Evolutionary conservation across 192 early-diverging fungal genomes (phyloP).

Genomic region (Backusella morwellensis): DNA sequence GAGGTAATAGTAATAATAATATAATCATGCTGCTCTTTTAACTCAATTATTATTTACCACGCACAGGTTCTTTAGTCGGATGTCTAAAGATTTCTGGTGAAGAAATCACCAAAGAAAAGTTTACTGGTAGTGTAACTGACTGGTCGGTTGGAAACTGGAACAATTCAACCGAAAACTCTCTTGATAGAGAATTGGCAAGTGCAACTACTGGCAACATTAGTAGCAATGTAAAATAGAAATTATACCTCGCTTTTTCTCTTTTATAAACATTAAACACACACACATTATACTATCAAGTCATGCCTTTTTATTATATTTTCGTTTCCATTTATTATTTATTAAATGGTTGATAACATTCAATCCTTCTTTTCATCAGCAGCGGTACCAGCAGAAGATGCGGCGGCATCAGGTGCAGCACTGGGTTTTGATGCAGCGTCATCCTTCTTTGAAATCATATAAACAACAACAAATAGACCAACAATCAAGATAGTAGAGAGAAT

Average conservation of each 20-base stretch:
- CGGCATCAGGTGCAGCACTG: neutral
- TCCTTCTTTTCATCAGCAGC: neutral
- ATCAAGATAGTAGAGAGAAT: neutral
- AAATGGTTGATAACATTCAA: neutral
- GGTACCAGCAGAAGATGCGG: neutral
- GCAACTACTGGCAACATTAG: neutral
- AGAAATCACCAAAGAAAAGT: constrained; percentile 67
- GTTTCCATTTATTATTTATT: too few relatives aligned
- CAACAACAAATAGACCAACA: neutral
- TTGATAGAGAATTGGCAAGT: constrained; percentile 5
- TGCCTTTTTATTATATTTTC: too few relatives aligned
- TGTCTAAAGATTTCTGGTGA: constrained; percentile 69
- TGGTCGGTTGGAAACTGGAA: constrained; percentile 51
- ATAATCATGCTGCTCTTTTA: neutral
- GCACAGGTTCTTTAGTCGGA: constrained; percentile 67
- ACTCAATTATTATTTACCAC: neutral
- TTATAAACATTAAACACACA: neutral
- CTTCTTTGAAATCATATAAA: neutral
- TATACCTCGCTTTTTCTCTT: neutral
- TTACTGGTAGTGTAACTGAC: constrained; percentile 60
- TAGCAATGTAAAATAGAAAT: neutral
- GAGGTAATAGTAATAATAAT: constrained; percentile 36
- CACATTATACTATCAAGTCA: too few relatives aligned
- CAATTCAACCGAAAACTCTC: neutral
- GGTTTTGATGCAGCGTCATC: neutral